These are phyloP conservation scores for Thamnidium elegans DNA, from an alignment of 192 early-diverging fungal genomes.

Conservation along the genomic window DNA sequence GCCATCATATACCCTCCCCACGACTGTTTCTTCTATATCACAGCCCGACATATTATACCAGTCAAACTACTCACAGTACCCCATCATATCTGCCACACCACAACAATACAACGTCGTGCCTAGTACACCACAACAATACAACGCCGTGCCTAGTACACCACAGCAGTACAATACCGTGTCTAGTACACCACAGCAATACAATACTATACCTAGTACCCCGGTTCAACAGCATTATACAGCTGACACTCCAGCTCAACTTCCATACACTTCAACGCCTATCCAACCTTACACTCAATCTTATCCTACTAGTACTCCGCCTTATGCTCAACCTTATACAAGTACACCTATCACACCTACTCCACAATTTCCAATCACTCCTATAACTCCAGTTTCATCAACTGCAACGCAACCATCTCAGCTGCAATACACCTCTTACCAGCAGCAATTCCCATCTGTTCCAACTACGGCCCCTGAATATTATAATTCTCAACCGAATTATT, in stretches of 20 bases:
- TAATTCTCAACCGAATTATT: not conserved
- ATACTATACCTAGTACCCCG: not conserved
- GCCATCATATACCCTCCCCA: not conserved
- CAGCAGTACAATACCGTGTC: not conserved
- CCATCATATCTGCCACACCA: not conserved
- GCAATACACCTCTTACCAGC: not conserved
- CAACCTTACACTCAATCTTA: not conserved
- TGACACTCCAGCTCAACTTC: not conserved
- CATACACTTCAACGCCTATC: not conserved
- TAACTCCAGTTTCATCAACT: conserved; percentile 4
- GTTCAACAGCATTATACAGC: not conserved
- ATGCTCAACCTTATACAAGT: too few relatives aligned
- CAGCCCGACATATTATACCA: not conserved
- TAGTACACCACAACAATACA: not conserved
- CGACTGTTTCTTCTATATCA: not conserved
- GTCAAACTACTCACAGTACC: not conserved
- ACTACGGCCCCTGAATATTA: not conserved
- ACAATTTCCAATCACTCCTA: conserved; percentile 4
- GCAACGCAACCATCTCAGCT: conserved; percentile 15
- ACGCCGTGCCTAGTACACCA: not conserved
- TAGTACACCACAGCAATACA: not conserved
- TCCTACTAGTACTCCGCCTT: not conserved
- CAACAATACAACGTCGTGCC: not conserved
- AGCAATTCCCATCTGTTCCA: not conserved
- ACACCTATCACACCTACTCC: not conserved